These are phyloP conservation scores for Mycena polygramma DNA, from an alignment of 768 basidiomycete species.

Conservation along the genomic window DNA sequence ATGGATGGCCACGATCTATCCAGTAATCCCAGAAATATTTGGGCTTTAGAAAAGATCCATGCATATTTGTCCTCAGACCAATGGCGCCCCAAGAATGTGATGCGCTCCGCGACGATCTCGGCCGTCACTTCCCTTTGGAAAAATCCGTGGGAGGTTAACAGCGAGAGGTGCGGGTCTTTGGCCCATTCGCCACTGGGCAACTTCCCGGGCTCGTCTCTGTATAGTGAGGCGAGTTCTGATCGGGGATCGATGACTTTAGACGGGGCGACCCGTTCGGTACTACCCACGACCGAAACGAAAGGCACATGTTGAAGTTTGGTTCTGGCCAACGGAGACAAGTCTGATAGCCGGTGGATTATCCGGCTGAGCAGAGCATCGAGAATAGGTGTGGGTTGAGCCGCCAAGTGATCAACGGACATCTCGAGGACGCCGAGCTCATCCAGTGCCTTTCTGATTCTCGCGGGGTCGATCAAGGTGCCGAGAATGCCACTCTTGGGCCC, in stretches of 20 bases:
- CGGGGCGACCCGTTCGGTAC: slow-evolving; percentile 15
- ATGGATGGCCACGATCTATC: slow-evolving; percentile 23
- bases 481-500: slow-evolving; percentile 24
- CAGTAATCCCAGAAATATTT: slow-evolving; percentile 25
- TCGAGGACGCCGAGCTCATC: slow-evolving; percentile 36
- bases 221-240: slow-evolving; percentile 34
- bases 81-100: slow-evolving; percentile 11
- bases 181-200: slow-evolving; percentile 32
- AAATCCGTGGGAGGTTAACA: slow-evolving; percentile 18
- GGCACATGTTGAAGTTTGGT: slow-evolving; percentile 23
- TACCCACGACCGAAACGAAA: slow-evolving; percentile 30
- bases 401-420: slow-evolving; percentile 31
- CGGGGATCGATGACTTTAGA: slow-evolving; percentile 37
- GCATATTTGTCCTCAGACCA: slow-evolving; percentile 11
- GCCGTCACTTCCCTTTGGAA: slow-evolving; percentile 17
- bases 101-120: slow-evolving; percentile 29
- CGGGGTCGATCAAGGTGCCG: slow-evolving; percentile 12
- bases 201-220: slow-evolving; percentile 24
- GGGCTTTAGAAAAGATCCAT: slow-evolving; percentile 25
- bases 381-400: slow-evolving; percentile 25
- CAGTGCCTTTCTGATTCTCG: slow-evolving; percentile 12
- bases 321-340: slow-evolving; percentile 20
- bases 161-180: slow-evolving; percentile 1
- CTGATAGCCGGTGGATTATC: slow-evolving; percentile 33
- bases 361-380: slow-evolving; percentile 34